Evolutionary conservation across 768 basidiomycete genomes (phyloP).

Genomic region (Tylopilus sp.): DNA sequence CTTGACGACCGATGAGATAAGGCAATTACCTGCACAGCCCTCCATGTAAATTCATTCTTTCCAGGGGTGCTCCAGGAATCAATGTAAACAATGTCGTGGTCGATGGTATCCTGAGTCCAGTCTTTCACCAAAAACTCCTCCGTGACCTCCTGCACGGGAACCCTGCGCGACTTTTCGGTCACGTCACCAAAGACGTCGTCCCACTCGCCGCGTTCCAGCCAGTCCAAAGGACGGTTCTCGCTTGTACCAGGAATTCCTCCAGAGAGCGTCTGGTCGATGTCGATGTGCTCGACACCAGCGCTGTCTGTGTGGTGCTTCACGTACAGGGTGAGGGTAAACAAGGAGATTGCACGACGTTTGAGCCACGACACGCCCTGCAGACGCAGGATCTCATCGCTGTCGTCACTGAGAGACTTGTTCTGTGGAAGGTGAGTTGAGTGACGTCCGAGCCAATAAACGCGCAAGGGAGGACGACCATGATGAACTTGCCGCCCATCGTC

Average conservation of each 20-base stretch:
- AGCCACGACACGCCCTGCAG: slow-evolving; percentile 75
- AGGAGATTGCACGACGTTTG: slow-evolving; percentile 57
- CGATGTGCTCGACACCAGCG: slow-evolving; percentile 57
- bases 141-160: slow-evolving; percentile 44
- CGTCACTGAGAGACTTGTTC: slow-evolving; percentile 69
- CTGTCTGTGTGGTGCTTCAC: slow-evolving; percentile 67
- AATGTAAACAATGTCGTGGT: slow-evolving; percentile 34
- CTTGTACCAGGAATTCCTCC: slow-evolving; percentile 56
- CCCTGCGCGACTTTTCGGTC: slow-evolving; percentile 50
- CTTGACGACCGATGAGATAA: slow-evolving; percentile 3
- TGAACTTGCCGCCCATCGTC: slow-evolving; percentile 58
- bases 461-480: slow-evolving; percentile 45
- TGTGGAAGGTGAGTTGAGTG: slow-evolving; percentile 25
- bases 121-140: slow-evolving; percentile 40
- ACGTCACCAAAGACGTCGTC: slow-evolving; percentile 64
- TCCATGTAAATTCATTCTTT: slow-evolving; percentile 61
- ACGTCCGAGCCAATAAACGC: background rate
- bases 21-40: slow-evolving; percentile 51
- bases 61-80: slow-evolving; percentile 56
- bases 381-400: slow-evolving; percentile 57
- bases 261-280: slow-evolving; percentile 61
- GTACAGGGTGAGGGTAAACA: slow-evolving; percentile 54
- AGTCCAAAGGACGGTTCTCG: slow-evolving; percentile 57
- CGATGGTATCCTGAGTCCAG: slow-evolving; percentile 42
- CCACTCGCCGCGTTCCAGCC: slow-evolving; percentile 48